Evolutionary conservation across 2,329 filamentous ascomycete species (phyloP), one percentile per base, ranked within the genome.

Genomic region (Emergomyces orientalis): DNA sequence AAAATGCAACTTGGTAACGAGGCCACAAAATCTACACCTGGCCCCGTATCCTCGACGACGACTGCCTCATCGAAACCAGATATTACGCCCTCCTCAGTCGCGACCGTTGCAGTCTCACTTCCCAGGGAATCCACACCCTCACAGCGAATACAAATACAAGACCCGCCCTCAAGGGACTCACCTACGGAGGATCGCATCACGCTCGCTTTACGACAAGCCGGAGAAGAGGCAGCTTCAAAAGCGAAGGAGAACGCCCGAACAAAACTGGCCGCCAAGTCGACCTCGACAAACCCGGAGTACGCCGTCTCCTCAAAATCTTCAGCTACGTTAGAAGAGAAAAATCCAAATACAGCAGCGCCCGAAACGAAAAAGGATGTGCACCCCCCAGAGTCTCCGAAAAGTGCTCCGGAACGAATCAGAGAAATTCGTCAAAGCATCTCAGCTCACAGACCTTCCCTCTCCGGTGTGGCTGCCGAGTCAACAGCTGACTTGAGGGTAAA

Each of bases 1-100:
- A 91, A 91, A 75, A 86, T 93, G 76, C 88, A 93, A 70, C 86
- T 97, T 69, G 81, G 81, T 52, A 77, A 70, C 70, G 73, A 75
- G 61, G 65, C 75, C 34, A 70, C 72, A 57, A 69, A 69, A 39
- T 70, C 74, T 62, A 68, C 70, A 17, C 70, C 68, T 66, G 73
- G 68, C 64, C 74, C 62, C 64, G 69, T 34, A 13, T 62, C 65
- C 30, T 52, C 68, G 2, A 68, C 65, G 34, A 62, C 68, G 30
- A 63, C 62, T 34, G 66, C 64, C 55, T 64, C 69, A 47, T 63
- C 66, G 47, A 72, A 69, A 32, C 66, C 72, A 32, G 68, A 71
- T 14, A 65, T 68, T 61, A 63, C 69, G 19, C 63, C 70, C 22
- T 65, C 70, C 5, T 64, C 69, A n/a, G 63, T 69, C 3, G 45